Evolutionary conservation across 2,329 filamentous ascomycete species (phyloP), one percentile per base, ranked within the genome.

Genomic region (Raffaelea deltoideospora): DNA sequence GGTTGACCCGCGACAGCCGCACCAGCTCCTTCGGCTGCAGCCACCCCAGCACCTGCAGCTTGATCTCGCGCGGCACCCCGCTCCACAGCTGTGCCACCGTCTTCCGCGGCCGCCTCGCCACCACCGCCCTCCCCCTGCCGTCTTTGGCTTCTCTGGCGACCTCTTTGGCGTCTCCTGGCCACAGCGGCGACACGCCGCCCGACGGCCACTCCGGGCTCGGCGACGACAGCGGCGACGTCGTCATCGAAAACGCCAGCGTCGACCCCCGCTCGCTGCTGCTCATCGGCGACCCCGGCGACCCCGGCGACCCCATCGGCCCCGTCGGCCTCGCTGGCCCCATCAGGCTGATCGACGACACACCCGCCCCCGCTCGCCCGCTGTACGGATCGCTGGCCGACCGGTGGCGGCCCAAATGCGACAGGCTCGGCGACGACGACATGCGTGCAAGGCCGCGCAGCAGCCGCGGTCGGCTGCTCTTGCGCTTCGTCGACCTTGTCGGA

Each of bases 21-120:
- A 95, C 75, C 24, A 96, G 70, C 52, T 96, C 79, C 50, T 77
- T 85, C 1, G 87, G 86, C 21, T 66, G 65, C 17, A 96, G 64
- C 48, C 79, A 85, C 5, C 73, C 68, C 39, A 96, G 68, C 35
- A 95, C 75, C 30, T 82, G 64, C 47, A 93, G 66, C 46, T 79
- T 78, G 38, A 96, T 65, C 59, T 98, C 90, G 33, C 76, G 65
- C 0, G 90, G 90, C 64, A 96, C 71, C 30, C 72, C 69, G 11
- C 64, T 69, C 86, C 87, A 95, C 45, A 92, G 81, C 45, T 80
- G 73, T 53, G 67, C 66, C 9, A 60, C 54, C 3, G 48, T 45
- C 45, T 59, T 63, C 49, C 45, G 54, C n/a, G 56, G 64, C 33
- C 69, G 64, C 4, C 30, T 26, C 6, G 22, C 11, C 6, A 23